A percentile compares a stretch with the other conserved stretches of the same genome.
Conservation (phyloP, 2,329 filamentous ascomycete species). For the Chrysosporium queenslandicum region DNA sequence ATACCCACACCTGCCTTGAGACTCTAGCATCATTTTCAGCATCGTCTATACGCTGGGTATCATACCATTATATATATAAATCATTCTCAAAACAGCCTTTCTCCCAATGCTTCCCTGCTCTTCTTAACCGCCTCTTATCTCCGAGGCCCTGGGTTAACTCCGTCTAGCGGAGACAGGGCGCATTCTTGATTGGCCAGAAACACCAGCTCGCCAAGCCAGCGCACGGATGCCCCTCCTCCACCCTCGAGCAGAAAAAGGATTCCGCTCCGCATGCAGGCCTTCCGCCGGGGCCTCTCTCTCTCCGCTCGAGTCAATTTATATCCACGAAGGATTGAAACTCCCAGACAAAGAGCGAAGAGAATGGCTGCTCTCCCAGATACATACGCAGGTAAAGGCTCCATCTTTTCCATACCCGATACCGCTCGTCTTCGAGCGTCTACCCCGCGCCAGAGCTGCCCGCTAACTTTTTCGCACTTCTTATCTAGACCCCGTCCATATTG, state of each 20-base stretch:
- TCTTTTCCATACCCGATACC: background rate
- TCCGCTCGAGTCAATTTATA: background rate
- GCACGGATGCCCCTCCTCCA: conserved; percentile 4
- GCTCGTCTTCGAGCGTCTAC: background rate
- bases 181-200: no score
- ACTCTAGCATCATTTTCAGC: no score
- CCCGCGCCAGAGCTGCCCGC: background rate
- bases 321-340: conserved; percentile 4
- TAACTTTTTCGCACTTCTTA: background rate
- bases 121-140: conserved; percentile 6
- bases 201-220: no score
- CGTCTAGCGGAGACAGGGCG: no score
- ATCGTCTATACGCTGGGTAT: no score
- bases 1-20: no score
- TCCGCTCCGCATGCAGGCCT: conserved; percentile 5
- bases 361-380: conserved; percentile 15
- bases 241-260: background rate
- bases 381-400: conserved; percentile 12
- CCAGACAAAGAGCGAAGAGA: conserved; percentile 7
- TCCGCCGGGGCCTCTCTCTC: conserved; percentile 2
- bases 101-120: no score
- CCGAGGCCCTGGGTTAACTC: background rate
- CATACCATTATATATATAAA: no score
- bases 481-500: conserved; percentile 60
- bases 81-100: no score